Conservation (phyloP, 768 basidiomycete genomes). For the Phanerochaete carnosa region DNA sequence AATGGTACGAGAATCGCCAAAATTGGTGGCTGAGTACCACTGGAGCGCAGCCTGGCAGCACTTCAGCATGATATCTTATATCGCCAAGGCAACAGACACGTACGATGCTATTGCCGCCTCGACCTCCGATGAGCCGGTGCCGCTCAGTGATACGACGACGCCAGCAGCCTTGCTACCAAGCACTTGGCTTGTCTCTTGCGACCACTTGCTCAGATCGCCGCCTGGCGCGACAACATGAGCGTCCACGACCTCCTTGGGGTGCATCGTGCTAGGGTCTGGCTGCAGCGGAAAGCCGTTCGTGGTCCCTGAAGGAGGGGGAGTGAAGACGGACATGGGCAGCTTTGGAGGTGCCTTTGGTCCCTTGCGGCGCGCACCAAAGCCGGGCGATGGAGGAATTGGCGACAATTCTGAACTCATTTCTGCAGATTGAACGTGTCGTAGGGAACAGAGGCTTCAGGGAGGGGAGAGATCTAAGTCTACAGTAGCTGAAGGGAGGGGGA, state of each 20-base stretch:
- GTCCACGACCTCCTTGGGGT: constrained; percentile 65
- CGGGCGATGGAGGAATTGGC: constrained; percentile 31
- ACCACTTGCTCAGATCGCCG: constrained; percentile 47
- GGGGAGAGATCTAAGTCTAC: not conserved
- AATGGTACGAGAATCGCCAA: constrained; percentile 64
- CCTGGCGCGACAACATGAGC: constrained; percentile 53
- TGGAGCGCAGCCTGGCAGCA: constrained; percentile 7
- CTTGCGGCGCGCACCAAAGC: constrained; percentile 52
- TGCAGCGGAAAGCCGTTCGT: constrained; percentile 66
- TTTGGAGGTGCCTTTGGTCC: constrained; percentile 63
- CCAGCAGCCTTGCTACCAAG: constrained; percentile 47
- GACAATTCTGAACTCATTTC: constrained; percentile 9
- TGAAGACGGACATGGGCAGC: constrained; percentile 75
- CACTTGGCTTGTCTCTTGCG: constrained; percentile 43
- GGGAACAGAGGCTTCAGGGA: not conserved
- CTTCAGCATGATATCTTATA: not conserved
- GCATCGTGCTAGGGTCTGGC: constrained; percentile 62
- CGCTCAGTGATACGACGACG: constrained; percentile 53
- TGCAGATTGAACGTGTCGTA: not conserved
- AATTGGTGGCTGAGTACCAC: constrained; percentile 30
- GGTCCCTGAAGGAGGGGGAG: constrained; percentile 63
- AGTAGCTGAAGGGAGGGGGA: not conserved
- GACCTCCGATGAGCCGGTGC: constrained; percentile 32
- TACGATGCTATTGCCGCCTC: constrained; percentile 46
- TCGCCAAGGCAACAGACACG: constrained; percentile 22